Percentiles rank a stretch among this genome's conserved stretches.
Evolutionary conservation across 2,329 filamentous ascomycete species (phyloP).

Genomic region (Sporothrix pallida): DNA sequence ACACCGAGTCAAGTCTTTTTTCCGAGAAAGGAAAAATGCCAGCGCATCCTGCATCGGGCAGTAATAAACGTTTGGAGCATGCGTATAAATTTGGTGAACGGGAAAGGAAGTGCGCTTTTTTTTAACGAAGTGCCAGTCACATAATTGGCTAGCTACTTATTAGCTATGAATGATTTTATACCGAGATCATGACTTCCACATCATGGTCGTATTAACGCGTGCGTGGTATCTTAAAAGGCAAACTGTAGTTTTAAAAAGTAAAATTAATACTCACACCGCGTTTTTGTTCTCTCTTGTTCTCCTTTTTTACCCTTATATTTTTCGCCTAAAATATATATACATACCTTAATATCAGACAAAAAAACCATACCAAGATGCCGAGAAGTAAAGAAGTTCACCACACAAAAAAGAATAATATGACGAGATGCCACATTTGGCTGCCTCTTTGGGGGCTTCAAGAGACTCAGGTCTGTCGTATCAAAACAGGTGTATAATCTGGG

Average conservation of each 20-base stretch:
- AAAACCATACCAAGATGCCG: not conserved
- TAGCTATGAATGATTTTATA: no score
- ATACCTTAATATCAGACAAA: not conserved
- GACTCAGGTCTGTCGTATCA: not conserved
- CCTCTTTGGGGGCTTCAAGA: not conserved
- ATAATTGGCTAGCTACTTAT: no score
- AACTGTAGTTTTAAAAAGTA: not conserved
- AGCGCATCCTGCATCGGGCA: conserved; percentile 12
- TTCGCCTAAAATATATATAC: not conserved
- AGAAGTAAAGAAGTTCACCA: not conserved
- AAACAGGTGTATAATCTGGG: not conserved
- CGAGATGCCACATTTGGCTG: not conserved
- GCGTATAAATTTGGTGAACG: no score
- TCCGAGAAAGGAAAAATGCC: not conserved
- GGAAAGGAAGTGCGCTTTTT: no score
- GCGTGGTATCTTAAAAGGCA: not conserved
- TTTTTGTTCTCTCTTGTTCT: not conserved
- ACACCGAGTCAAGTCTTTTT: not conserved
- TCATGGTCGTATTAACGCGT: no score
- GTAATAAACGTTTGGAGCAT: not conserved
- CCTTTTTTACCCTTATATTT: not conserved
- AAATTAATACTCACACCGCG: not conserved
- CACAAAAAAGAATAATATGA: not conserved
- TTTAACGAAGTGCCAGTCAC: no score
- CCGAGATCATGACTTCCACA: no score